Evolutionary conservation across 176 grass and related monocot genomes (phyloP).

Genomic region (Bothriochloa decipiens): DNA sequence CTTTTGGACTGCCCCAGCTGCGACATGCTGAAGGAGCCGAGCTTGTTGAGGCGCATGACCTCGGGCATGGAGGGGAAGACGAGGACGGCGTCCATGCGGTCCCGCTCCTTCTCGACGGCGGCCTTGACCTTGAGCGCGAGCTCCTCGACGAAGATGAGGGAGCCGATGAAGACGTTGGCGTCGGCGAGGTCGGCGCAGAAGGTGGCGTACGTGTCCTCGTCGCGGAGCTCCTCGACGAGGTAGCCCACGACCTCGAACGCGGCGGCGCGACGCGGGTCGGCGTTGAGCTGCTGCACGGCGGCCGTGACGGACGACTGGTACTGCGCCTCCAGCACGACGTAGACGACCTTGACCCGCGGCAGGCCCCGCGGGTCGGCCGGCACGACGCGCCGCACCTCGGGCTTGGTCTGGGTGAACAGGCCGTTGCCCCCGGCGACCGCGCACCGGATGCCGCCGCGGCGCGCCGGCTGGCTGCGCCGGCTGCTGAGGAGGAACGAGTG

Average conservation of each 20-base stretch:
- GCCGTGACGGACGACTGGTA: constrained; percentile 91
- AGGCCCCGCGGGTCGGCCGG: constrained; percentile 45
- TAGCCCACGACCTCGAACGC: constrained; percentile 93
- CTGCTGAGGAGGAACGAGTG: constrained; percentile 68
- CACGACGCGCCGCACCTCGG: constrained; percentile 89
- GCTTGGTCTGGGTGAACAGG: constrained; percentile 96
- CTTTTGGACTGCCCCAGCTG: constrained; percentile 98
- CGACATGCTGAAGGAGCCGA: constrained; percentile 96
- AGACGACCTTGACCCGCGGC: constrained; percentile 86
- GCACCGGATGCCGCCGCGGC: constrained; percentile 42
- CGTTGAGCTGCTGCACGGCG: constrained; percentile 78
- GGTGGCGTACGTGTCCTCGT: constrained; percentile 64
- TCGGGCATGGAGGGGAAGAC: constrained; percentile 99
- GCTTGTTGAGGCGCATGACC: constrained; percentile 99
- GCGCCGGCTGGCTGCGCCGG: background rate
- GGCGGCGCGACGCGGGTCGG: constrained; percentile 53
- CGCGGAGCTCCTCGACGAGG: constrained; percentile 92
- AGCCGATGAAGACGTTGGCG: constrained; percentile 96
- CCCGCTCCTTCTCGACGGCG: constrained; percentile 75
- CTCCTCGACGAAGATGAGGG: constrained; percentile 99
- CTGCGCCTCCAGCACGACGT: constrained; percentile 99
- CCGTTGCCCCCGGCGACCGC: constrained; percentile 81
- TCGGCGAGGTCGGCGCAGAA: constrained; percentile 87
- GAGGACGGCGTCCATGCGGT: constrained; percentile 93
- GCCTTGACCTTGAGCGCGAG: constrained; percentile 86